Evolutionary conservation across 1,284 basidiomycete species (phyloP).

Genomic region (Rhodotorula sp.): DNA sequence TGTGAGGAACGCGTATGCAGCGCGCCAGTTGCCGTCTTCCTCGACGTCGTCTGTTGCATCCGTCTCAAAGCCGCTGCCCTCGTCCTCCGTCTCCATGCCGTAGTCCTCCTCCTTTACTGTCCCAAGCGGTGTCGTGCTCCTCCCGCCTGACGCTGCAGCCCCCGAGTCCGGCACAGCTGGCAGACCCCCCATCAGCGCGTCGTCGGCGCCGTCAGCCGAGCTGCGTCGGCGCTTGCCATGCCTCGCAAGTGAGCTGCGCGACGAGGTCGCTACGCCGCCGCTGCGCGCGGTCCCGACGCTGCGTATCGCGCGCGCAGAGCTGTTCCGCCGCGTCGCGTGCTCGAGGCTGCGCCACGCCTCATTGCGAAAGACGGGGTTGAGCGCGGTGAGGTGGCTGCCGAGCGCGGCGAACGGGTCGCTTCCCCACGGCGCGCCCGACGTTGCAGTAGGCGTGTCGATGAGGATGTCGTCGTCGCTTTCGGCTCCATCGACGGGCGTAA

Average conservation of each 20-base stretch:
- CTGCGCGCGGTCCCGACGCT: background rate
- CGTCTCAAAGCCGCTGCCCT: background rate
- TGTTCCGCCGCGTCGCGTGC: conserved; percentile 6
- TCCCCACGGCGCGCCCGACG: no score
- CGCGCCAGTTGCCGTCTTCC: conserved; percentile 12
- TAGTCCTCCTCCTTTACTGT: conserved; percentile 23
- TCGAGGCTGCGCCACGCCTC: conserved; percentile 19
- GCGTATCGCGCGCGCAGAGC: background rate
- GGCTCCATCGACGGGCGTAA: background rate
- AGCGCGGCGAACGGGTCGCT: no score
- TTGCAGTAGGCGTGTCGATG: background rate
- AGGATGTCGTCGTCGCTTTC: background rate
- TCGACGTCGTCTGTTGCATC: background rate
- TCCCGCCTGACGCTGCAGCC: background rate
- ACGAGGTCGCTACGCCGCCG: background rate
- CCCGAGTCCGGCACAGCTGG: background rate
- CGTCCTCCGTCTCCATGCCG: conserved; percentile 13
- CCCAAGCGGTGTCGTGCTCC: background rate
- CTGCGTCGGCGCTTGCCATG: background rate
- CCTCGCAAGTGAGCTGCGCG: background rate
- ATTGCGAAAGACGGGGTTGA: conserved; percentile 18
- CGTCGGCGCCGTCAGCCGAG: conserved; percentile 1
- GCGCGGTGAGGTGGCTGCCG: background rate
- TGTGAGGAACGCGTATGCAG: conserved; percentile 16
- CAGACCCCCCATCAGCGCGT: conserved; percentile 1